phyloP scores from a whole-genome alignment of 176 grass and related monocot genomes.

The Dendrocalamus sinicus region DNA sequence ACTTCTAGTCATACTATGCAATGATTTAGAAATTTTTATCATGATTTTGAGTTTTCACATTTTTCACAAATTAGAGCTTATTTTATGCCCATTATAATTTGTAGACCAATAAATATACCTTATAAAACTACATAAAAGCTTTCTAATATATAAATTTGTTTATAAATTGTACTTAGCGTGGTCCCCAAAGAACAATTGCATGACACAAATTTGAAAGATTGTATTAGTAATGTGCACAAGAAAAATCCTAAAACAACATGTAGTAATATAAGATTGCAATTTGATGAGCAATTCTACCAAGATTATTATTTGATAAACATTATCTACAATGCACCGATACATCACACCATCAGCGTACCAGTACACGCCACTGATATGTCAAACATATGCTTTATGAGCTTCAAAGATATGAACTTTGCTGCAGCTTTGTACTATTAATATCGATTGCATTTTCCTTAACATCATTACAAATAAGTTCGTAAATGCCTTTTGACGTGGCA shows the following conservation, averaged over 20 bases:
- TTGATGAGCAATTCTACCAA: neutral
- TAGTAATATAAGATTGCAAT: neutral
- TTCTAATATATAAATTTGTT: neutral
- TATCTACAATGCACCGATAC: neutral
- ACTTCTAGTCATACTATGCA: neutral
- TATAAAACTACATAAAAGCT: neutral
- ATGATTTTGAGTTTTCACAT: no score
- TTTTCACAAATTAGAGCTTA: no score
- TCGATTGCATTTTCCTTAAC: neutral
- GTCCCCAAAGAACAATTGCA: neutral
- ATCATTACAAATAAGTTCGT: neutral
- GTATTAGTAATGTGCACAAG: neutral
- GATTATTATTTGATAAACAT: neutral
- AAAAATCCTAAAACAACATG: neutral
- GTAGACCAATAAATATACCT: no score
- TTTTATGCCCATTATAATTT: no score
- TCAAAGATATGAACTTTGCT: neutral
- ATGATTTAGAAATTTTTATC: no score
- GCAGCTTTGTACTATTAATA: neutral
- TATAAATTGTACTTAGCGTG: neutral
- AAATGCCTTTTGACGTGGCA: conserved; percentile 10
- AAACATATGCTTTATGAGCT: neutral
- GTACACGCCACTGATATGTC: neutral
- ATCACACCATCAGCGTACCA: neutral
- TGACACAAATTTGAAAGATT: neutral